These are phyloP conservation scores for Coemansia sp. DNA, from an alignment of 192 early-diverging fungal species.

Conservation along the genomic window DNA sequence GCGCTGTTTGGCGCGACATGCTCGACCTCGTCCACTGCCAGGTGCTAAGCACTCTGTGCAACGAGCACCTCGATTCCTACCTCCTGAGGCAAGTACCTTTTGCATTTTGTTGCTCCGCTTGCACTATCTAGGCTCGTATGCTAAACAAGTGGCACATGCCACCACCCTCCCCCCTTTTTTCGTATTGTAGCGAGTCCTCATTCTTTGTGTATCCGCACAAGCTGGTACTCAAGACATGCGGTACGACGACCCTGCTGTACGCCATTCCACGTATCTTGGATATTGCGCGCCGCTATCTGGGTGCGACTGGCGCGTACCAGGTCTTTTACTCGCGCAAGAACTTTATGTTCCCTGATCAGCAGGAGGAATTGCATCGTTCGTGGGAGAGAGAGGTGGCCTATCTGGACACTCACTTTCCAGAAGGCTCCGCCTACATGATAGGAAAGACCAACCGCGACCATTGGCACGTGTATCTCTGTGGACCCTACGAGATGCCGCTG, in stretches of 20 bases:
- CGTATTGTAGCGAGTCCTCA: constrained; percentile 76
- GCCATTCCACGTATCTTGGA: constrained; percentile 84
- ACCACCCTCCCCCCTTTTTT: background rate
- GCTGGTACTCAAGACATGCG: constrained; percentile 96
- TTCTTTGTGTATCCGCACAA: constrained; percentile 98
- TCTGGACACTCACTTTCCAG: constrained; percentile 65
- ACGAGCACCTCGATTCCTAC: constrained; percentile 85
- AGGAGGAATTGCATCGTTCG: constrained; percentile 80
- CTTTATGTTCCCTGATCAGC: constrained; percentile 94
- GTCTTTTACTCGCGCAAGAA: constrained; percentile 96
- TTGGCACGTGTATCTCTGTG: constrained; percentile 91
- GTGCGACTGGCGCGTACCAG: constrained; percentile 63
- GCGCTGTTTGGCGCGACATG: constrained; percentile 88
- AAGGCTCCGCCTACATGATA: constrained; percentile 83
- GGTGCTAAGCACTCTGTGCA: constrained; percentile 81
- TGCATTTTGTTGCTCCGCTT: constrained; percentile 2
- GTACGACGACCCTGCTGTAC: constrained; percentile 90
- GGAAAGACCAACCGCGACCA: constrained; percentile 94
- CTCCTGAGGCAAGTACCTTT: constrained; percentile 60
- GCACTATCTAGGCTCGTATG: background rate
- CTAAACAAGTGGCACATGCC: background rate
- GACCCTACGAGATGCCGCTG: constrained; percentile 54
- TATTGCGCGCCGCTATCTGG: constrained; percentile 64
- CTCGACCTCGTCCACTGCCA: constrained; percentile 90
- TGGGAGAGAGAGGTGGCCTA: constrained; percentile 89